Conservation (phyloP, 2,329 filamentous ascomycete species). For the Colletotrichum tofieldiae region DNA sequence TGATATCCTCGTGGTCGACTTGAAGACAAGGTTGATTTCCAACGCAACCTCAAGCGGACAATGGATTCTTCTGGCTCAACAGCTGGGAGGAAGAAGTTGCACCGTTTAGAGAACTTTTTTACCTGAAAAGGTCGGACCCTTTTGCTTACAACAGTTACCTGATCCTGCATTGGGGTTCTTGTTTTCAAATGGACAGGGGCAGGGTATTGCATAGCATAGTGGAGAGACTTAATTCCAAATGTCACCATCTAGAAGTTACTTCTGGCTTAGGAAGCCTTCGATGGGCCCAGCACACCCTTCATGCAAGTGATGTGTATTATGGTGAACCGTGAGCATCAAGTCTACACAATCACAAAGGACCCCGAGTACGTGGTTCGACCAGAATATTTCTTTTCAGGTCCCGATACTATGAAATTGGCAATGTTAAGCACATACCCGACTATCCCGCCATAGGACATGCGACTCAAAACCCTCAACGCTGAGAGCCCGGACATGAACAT, state of each 20-base stretch:
- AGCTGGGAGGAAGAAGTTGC: constrained; percentile 19
- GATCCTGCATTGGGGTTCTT: too few species aligned
- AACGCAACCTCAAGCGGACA: constrained; percentile 30
- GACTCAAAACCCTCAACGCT: too few species aligned
- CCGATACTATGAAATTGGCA: too few species aligned
- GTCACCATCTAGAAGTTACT: too few species aligned
- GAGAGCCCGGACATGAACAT: too few species aligned
- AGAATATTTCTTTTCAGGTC: too few species aligned
- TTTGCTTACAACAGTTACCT: background rate
- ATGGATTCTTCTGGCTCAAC: constrained; percentile 17
- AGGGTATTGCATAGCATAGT: background rate
- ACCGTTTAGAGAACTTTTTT: background rate
- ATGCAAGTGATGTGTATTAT: background rate
- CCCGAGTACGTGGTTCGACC: background rate
- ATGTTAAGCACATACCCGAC: too few species aligned
- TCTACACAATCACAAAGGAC: background rate
- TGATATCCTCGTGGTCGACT: constrained; percentile 11
- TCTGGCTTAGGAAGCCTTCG: background rate
- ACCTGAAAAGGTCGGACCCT: too few species aligned
- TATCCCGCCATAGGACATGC: too few species aligned
- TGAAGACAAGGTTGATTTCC: constrained; percentile 17
- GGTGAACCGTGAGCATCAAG: background rate
- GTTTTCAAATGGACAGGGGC: background rate
- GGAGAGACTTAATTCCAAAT: background rate
- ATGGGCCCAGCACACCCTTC: background rate